These are phyloP conservation scores for Camellia sinensis DNA, from an alignment of 148 eudicot species.

Conservation along the genomic window DNA sequence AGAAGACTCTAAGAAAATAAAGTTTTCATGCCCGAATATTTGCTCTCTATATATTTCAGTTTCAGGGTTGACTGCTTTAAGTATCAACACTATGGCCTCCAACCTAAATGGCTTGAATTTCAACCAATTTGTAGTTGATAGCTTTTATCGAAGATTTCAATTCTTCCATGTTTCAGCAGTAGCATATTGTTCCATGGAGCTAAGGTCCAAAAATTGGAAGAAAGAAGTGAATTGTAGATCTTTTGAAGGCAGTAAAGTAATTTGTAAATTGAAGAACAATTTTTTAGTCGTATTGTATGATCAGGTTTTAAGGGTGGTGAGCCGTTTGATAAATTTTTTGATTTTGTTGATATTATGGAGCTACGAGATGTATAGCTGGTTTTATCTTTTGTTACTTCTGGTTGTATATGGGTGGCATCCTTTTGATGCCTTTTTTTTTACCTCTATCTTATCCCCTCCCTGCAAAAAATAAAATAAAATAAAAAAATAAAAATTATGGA, in stretches of 20 bases:
- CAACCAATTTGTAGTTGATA: no score
- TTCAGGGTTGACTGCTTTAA: no score
- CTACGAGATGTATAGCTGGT: constrained; percentile 3
- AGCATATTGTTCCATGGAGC: background rate
- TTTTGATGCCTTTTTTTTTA: background rate
- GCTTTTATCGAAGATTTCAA: no score
- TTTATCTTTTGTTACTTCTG: background rate
- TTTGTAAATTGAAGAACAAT: background rate
- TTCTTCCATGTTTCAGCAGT: background rate
- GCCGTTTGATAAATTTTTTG: background rate
- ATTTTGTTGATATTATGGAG: background rate
- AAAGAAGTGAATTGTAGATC: background rate
- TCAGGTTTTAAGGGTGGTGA: background rate
- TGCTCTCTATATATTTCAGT: no score
- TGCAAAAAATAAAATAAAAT: no score
- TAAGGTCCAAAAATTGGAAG: no score
- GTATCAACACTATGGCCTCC: no score
- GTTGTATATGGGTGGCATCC: background rate
- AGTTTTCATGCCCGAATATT: no score
- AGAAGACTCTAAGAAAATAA: no score
- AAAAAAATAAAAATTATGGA: no score
- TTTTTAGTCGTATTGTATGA: background rate
- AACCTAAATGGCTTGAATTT: no score
- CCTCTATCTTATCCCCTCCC: background rate
- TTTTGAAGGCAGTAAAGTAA: background rate